Percentiles rank a stretch among this genome's conserved stretches.
Evolutionary conservation across 2,329 filamentous ascomycete species (phyloP).

Genomic region (Diaporthe humulicola): DNA sequence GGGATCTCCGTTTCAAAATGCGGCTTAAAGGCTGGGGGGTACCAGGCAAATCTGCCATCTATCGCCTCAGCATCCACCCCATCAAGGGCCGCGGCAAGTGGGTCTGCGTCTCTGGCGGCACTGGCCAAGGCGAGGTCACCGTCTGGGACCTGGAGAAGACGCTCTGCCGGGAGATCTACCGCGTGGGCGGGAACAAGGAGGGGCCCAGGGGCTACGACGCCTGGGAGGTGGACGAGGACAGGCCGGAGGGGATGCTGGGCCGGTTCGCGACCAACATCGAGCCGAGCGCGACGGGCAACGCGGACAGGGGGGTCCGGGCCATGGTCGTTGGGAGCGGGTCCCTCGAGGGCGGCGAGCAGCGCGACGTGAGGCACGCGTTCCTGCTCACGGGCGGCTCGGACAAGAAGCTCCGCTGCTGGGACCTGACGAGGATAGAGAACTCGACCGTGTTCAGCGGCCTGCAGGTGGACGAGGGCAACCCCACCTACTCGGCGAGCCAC

Average conservation of each 20-base stretch:
- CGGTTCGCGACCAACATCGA: conserved; percentile 85
- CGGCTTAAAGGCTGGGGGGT: conserved; percentile 91
- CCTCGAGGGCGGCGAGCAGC: conserved; percentile 70
- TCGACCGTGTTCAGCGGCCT: conserved; percentile 87
- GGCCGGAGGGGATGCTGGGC: conserved; percentile 85
- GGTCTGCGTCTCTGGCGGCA: conserved; percentile 91
- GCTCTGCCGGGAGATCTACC: conserved; percentile 89
- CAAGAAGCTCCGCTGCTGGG: conserved; percentile 94
- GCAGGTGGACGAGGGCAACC: conserved; percentile 76
- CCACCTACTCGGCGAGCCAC: conserved; percentile 77
- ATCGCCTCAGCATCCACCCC: conserved; percentile 84
- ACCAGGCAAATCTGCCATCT: conserved; percentile 83
- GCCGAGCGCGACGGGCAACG: conserved; percentile 64
- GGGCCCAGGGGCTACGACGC: conserved; percentile 79
- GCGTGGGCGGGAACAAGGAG: conserved; percentile 74
- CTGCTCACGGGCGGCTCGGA: conserved; percentile 91
- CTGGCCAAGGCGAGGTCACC: conserved; percentile 87
- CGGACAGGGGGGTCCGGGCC: conserved; percentile 79
- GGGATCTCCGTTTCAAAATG: conserved; percentile 96
- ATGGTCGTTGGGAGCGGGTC: conserved; percentile 80
- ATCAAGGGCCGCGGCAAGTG: conserved; percentile 83
- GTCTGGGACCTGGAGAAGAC: conserved; percentile 96
- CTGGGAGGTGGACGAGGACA: conserved; percentile 92
- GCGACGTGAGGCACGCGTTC: conserved; percentile 83
- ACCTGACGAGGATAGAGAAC: conserved; percentile 81